phyloP scores from a whole-genome alignment of 116 monocot species.

The Trichopus zeylanicus region DNA sequence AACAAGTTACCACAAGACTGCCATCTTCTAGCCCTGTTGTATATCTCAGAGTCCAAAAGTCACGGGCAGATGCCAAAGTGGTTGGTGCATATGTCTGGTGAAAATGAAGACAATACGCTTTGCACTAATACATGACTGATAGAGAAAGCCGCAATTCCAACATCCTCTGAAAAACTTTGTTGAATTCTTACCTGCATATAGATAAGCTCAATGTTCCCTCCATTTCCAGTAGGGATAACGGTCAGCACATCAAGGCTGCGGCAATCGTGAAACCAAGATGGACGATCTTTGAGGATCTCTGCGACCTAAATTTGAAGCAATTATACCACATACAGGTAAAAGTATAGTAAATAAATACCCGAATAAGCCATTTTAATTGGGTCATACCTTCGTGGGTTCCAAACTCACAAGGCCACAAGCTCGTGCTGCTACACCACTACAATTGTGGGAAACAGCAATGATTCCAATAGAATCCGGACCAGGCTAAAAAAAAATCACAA shows the following conservation, averaged over 20 bases:
- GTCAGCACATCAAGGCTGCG: conserved; percentile 72
- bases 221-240: conserved; percentile 80
- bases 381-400: conserved; percentile 86
- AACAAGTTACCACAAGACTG: conserved; percentile 68
- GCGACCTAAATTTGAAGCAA: conserved; percentile 45
- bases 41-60: conserved; percentile 93
- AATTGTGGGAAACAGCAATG: conserved; percentile 96
- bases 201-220: conserved; percentile 84
- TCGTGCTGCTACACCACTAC: conserved; percentile 94
- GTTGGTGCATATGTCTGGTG: conserved; percentile 80
- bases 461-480: conserved; percentile 99
- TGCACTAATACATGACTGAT: background rate
- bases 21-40: conserved; percentile 89
- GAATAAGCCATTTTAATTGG: background rate
- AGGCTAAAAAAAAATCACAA: conserved; percentile 45
- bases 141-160: background rate
- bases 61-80: conserved; percentile 77
- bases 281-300: conserved; percentile 89
- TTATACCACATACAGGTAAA: background rate
- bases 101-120: background rate
- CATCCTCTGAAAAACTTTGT: too few species aligned
- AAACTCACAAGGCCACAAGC: conserved; percentile 97
- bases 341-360: background rate
- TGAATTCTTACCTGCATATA: conserved; percentile 99
- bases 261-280: conserved; percentile 90